Percentiles rank a stretch among this genome's conserved stretches.
phyloP scores from a whole-genome alignment of 75 land plant species.

The Chamaecyparis obtusa region DNA sequence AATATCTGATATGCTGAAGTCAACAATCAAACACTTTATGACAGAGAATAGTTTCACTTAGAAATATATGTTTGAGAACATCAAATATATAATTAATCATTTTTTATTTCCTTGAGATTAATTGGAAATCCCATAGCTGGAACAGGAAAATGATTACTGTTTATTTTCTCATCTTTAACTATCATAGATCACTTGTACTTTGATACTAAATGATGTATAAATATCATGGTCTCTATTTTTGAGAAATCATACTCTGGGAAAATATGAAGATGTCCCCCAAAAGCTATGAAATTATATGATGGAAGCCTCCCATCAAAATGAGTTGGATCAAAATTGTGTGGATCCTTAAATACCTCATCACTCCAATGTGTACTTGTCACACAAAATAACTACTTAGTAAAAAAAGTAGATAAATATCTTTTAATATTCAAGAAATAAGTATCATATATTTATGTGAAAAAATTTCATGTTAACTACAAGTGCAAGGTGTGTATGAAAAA shows the following conservation, averaged over 20 bases:
- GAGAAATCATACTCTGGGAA: slow-evolving; percentile 71
- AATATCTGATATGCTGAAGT: too few relatives aligned
- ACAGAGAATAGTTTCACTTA: too few relatives aligned
- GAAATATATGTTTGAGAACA: too few relatives aligned
- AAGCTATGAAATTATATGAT: slow-evolving; percentile 49
- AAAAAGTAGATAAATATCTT: too few relatives aligned
- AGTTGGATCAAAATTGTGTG: slow-evolving; percentile 52
- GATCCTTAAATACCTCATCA: slow-evolving; percentile 39
- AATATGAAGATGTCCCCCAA: slow-evolving; percentile 63
- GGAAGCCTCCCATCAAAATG: slow-evolving; percentile 42
- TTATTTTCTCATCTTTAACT: slow-evolving; percentile 27
- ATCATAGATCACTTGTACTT: slow-evolving; percentile 36
- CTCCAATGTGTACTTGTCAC: slow-evolving; percentile 41
- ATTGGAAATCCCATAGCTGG: slow-evolving; percentile 36
- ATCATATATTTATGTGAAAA: too few relatives aligned
- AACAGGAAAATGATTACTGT: slow-evolving; percentile 33
- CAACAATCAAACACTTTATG: too few relatives aligned
- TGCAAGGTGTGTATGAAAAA: background rate
- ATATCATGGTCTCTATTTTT: slow-evolving; percentile 44
- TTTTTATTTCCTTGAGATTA: background rate
- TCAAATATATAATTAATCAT: background rate
- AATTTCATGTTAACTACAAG: too few relatives aligned
- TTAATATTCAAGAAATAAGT: too few relatives aligned
- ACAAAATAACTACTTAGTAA: slow-evolving; percentile 39
- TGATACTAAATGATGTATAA: slow-evolving; percentile 48